Base-by-base conservation (phyloP, 345 rosid species). In the Durio zibethinus region DNA sequence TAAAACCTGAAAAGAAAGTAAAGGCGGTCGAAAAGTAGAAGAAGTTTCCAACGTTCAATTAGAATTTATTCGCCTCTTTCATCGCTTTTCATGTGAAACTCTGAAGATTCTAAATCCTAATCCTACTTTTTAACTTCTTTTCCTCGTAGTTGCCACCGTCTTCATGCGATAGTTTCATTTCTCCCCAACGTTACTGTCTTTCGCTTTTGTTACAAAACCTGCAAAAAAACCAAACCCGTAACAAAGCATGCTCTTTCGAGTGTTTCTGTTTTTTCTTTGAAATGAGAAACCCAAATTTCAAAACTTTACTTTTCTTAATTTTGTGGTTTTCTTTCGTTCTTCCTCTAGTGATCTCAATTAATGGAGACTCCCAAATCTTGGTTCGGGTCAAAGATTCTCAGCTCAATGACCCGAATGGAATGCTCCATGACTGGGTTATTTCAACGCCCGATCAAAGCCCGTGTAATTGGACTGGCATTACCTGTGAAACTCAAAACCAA, bases 401-500 rank as follows among this genome's bases (percentile, higher is more conserved):
- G 18, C 76, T 91, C 12, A 7, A 68, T 3, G 93, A 90, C 82
- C 89, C 88, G 66, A 56, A 84, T 33, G 85, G 83, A 7, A 80
- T 72, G 4, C 86, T 93, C 35, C 38, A 40, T 35, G 85, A 86
- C 79, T 93, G 98, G 98, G 85, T 80, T 76, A 33, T 77, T 25
- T 73, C 45, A 48, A 27, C 79, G 59, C 82, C 64, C 38, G 78
- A 71, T 25, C 84, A 27, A 16, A 84, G 52, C 62, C 89, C 91
- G 0, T 93, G 98, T 80, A 85, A 89, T 45, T 93, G 96, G 94
- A 84, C 89, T 2, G 98, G 97, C 78, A 76, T 91, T 43, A 65
- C 81, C 52, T 93, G 97, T 77, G 85, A 85, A 14, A 0, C 62
- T 61, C 80, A 15, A 0, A 87, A 80, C 65, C 52, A 61, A 11